Conservation (phyloP, 129 eudicot genomes). For the Centaurea solstitialis region DNA sequence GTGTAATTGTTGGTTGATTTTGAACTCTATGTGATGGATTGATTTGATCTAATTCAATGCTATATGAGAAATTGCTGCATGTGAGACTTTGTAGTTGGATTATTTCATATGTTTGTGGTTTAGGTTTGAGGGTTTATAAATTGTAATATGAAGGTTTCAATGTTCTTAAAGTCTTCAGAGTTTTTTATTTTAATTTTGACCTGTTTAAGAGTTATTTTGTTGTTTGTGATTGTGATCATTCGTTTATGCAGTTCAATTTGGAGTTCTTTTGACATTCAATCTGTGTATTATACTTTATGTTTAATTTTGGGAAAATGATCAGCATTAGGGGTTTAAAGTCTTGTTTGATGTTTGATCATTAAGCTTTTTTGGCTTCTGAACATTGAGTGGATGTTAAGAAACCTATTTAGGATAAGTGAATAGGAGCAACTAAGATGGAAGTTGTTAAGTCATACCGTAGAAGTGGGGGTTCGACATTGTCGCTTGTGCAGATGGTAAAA, state of each 20-base stretch:
- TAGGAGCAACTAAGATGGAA: background rate
- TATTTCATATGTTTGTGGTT: background rate
- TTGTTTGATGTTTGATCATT: background rate
- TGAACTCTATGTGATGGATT: constrained; percentile 10
- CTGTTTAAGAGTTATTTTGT: background rate
- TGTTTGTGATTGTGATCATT: background rate
- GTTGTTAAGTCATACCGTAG: background rate
- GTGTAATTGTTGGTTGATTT: background rate
- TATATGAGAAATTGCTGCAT: constrained; percentile 10
- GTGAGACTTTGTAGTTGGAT: constrained; percentile 21
- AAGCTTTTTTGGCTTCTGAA: constrained; percentile 13
- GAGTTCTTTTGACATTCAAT: background rate
- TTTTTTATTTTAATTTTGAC: background rate
- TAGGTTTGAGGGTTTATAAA: constrained; percentile 20
- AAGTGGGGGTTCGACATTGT: background rate
- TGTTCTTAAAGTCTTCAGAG: background rate
- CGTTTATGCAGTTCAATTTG: constrained; percentile 5
- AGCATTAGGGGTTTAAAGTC: constrained; percentile 2
- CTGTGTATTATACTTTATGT: background rate
- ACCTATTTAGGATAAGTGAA: constrained; percentile 1
- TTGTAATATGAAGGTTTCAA: background rate
- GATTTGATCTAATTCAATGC: constrained; percentile 12
- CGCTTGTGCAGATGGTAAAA: background rate
- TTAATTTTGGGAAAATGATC: background rate
- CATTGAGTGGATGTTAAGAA: constrained; percentile 11